Evolutionary conservation across 2,329 filamentous ascomycete genomes (phyloP).

Genomic region (Penicillium brevicompactum): DNA sequence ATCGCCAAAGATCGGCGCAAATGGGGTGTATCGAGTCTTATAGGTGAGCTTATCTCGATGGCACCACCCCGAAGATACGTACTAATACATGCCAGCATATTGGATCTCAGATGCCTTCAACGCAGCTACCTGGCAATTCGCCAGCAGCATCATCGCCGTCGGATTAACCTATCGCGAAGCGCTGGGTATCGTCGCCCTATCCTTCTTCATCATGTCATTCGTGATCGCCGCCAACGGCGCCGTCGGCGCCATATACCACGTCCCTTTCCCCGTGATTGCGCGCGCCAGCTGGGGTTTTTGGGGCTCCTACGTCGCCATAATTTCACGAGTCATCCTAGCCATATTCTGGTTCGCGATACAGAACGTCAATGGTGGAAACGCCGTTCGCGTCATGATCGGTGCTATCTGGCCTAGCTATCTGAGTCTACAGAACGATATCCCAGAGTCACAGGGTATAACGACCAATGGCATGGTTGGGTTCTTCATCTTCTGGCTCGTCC

Average conservation of each 20-base stretch:
- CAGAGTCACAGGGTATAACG: conserved; percentile 47
- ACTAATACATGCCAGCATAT: conserved; percentile 40
- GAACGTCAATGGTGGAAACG: conserved; percentile 63
- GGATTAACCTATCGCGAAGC: conserved; percentile 58
- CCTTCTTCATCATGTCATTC: conserved; percentile 56
- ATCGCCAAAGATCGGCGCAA: conserved; percentile 47
- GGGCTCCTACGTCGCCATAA: conserved; percentile 57
- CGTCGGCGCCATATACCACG: conserved; percentile 54
- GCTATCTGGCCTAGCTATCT: conserved; percentile 54
- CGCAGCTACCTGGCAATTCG: conserved; percentile 58
- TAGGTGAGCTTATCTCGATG: conserved; percentile 27
- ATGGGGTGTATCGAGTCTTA: conserved; percentile 50
- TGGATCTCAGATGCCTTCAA: conserved; percentile 58
- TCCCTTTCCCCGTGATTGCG: conserved; percentile 59
- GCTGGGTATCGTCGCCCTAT: conserved; percentile 52
- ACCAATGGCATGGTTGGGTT: conserved; percentile 49
- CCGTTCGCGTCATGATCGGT: conserved; percentile 54
- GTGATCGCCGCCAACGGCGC: conserved; percentile 65
- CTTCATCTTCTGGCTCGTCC: conserved; percentile 48
- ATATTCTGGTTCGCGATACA: conserved; percentile 69
- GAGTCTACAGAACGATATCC: conserved; percentile 40
- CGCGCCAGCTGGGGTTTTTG: conserved; percentile 61
- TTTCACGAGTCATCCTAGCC: conserved; percentile 57
- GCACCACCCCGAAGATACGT: not conserved
- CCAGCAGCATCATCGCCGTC: conserved; percentile 51